Evolutionary conservation across 192 early-diverging fungal genomes (phyloP).

Genomic region (Coemansia sp.): DNA sequence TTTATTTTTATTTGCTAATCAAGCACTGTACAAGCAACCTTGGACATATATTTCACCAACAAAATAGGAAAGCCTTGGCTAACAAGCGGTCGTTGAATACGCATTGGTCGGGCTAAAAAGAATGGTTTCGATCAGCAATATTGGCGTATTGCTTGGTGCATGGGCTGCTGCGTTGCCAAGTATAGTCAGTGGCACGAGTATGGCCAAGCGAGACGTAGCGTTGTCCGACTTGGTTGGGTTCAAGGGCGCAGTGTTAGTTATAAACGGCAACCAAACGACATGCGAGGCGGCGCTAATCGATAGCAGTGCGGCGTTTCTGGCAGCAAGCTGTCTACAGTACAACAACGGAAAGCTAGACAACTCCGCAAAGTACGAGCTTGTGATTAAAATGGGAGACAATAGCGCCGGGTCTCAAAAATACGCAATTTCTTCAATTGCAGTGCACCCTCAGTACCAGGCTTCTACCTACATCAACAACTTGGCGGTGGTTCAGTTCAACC

Average conservation of each 20-base stretch:
- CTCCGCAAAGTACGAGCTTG: slow-evolving; percentile 9
- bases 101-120: too few species aligned
- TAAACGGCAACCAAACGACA: slow-evolving; percentile 27
- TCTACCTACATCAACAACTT: slow-evolving; percentile 29
- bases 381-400: slow-evolving; percentile 11
- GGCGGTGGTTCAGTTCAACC: slow-evolving; percentile 32
- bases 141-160: neutral
- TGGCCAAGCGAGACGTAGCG: slow-evolving; percentile 13
- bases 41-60: too few species aligned
- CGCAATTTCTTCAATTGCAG: slow-evolving; percentile 10
- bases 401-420: slow-evolving; percentile 5
- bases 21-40: too few species aligned
- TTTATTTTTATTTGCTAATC: too few species aligned
- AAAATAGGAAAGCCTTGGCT: too few species aligned
- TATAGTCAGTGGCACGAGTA: neutral
- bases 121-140: slow-evolving; percentile 2
- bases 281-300: slow-evolving; percentile 40
- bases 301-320: slow-evolving; percentile 28
- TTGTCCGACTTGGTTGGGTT: slow-evolving; percentile 6
- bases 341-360: slow-evolving; percentile 4
- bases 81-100: too few species aligned
- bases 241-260: slow-evolving; percentile 22
- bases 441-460: slow-evolving; percentile 22
- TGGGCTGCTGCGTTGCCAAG: neutral
- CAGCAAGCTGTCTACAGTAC: slow-evolving; percentile 34